Base-by-base conservation (phyloP, 345 rosid species). In the Salix udensis region DNA sequence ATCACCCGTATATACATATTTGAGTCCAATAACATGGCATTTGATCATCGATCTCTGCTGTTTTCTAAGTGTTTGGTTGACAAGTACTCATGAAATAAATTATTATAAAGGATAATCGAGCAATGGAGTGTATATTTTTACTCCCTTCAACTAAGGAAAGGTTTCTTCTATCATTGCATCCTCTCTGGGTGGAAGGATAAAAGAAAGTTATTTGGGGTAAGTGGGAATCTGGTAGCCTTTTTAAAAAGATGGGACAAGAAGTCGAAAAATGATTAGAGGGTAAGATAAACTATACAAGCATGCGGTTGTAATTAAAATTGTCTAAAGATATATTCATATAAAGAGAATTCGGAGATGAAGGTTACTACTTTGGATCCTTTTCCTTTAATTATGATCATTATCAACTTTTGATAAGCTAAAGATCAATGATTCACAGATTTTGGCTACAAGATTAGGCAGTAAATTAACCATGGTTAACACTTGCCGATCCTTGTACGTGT, bases 361-460 rank as follows among this genome's bases (percentile, higher is more conserved):
- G 28, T 10, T 58, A n/a, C 64, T 23, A 67, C 82, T 67, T 81
- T 66, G 85, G 79, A 77, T 86, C 44, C 83, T 79, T 74, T n/a
- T 60, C 37, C 52, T 44, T 60, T 75, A 65, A 68, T 74, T 42
- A 58, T 75, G 68, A 50, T n/a, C n/a, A n/a, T 65, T 24, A 58
- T 71, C 40, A 37, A 70, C 68, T 66, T 73, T 69, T 44, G 23
- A 16, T 13, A 30, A 30, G 8, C 15, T 62, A 48, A 60, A 60
- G 37, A 65, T 13, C 26, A 26, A 66, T 36, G 72, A 55, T 50
- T 71, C 18, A 52, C 36, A 39, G 10, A 16, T 71, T 64, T 50
- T 6, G 24, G 23, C 36, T 37, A 42, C 15, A 31, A 28, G 19
- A 58, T n/a, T 10, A 10, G 64, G 64, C 64, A 58, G 64, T 10